phyloP scores from a whole-genome alignment of 2,329 filamentous ascomycete genomes.

The Hirsutella rhossiliensis region DNA sequence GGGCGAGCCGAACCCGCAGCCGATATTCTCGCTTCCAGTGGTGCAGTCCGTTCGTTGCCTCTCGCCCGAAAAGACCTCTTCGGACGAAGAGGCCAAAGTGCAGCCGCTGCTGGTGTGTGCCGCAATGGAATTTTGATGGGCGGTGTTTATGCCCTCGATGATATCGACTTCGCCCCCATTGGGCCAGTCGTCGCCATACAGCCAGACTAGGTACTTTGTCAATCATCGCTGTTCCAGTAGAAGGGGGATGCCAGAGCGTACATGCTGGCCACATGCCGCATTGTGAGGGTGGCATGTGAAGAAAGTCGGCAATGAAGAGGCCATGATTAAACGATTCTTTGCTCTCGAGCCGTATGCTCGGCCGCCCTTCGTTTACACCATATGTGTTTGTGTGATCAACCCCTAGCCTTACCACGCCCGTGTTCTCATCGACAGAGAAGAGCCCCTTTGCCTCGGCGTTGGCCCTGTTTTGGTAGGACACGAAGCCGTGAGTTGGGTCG shows the following conservation, averaged over 20 bases:
- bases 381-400: constrained; percentile 30
- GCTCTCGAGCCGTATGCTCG: constrained; percentile 56
- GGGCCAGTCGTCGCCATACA: constrained; percentile 48
- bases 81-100: constrained; percentile 9
- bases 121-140: constrained; percentile 47
- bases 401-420: constrained; percentile 30
- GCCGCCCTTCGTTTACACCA: constrained; percentile 26
- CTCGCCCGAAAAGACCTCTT: constrained; percentile 13
- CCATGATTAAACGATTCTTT: constrained; percentile 51
- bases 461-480: constrained; percentile 39
- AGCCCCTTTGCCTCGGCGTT: constrained; percentile 26
- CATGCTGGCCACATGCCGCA: constrained; percentile 68
- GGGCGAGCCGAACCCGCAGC: constrained; percentile 31
- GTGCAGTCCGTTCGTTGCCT: constrained; percentile 22
- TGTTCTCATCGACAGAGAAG: constrained; percentile 27
- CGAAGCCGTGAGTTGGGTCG: constrained; percentile 58
- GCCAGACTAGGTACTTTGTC: constrained; percentile 29
- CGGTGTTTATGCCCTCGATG: constrained; percentile 56
- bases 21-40: constrained; percentile 24
- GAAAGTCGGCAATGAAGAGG: constrained; percentile 59
- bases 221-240: neutral
- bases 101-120: constrained; percentile 40
- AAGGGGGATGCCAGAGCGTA: constrained; percentile 18
- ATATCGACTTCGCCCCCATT: constrained; percentile 55
- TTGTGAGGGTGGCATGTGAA: constrained; percentile 58